Conservation (phyloP, 2,329 filamentous ascomycete species). For the Elsinoe ampelina region DNA sequence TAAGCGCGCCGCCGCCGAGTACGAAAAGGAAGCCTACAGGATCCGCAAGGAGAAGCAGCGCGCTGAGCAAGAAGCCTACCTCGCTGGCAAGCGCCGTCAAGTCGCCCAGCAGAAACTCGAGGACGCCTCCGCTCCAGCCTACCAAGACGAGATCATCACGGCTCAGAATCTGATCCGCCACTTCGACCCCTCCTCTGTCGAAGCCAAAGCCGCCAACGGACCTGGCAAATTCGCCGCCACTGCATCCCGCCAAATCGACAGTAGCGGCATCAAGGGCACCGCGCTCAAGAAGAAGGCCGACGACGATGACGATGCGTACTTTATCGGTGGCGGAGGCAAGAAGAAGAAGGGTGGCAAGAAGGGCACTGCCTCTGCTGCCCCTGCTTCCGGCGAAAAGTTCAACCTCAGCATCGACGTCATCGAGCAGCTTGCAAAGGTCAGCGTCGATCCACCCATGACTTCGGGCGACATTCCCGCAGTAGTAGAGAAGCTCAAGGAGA, state of each 20-base stretch:
- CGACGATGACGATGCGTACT: slow-evolving; percentile 79
- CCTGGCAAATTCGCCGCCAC: slow-evolving; percentile 69
- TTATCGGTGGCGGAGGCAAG: slow-evolving; percentile 60
- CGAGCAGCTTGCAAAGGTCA: slow-evolving; percentile 76
- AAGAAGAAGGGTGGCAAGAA: slow-evolving; percentile 85
- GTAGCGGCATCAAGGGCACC: slow-evolving; percentile 74
- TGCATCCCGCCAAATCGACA: slow-evolving; percentile 74
- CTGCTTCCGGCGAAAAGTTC: slow-evolving; percentile 53
- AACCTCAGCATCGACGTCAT: slow-evolving; percentile 86
- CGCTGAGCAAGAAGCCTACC: slow-evolving; percentile 66
- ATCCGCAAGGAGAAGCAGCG: slow-evolving; percentile 67
- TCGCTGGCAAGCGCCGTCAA: slow-evolving; percentile 65
- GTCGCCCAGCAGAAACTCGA: slow-evolving; percentile 66
- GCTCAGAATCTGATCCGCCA: slow-evolving; percentile 81
- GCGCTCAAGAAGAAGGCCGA: slow-evolving; percentile 67
- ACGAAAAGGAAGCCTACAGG: slow-evolving; percentile 74
- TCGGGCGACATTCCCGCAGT: slow-evolving; percentile 69
- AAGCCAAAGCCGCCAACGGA: slow-evolving; percentile 52
- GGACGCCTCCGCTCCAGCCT: slow-evolving; percentile 78
- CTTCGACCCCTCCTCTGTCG: slow-evolving; percentile 66
- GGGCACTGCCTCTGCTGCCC: slow-evolving; percentile 31
- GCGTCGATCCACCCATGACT: slow-evolving; percentile 79
- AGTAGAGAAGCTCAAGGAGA: slow-evolving; percentile 83
- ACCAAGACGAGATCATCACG: slow-evolving; percentile 82
- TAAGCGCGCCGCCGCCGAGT: slow-evolving; percentile 73